Evolutionary conservation across 2,329 filamentous ascomycete genomes (phyloP), one percentile per base, ranked within the genome.

Genomic region (Claviceps citrina): DNA sequence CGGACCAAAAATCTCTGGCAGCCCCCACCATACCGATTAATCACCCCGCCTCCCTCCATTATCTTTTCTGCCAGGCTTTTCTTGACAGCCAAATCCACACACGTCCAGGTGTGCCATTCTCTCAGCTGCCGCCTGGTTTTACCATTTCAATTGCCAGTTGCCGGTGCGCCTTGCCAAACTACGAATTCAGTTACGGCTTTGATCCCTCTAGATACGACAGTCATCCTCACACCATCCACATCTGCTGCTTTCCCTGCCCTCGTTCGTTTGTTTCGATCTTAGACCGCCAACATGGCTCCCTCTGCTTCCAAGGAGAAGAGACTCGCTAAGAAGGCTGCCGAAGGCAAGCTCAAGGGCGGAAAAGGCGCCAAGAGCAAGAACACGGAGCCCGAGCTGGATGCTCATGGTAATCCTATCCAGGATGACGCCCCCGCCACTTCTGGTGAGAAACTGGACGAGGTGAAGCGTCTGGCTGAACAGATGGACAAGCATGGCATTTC

Each of bases 401-500:
- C 62, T 46, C 65, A 79, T 54, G 76, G 75, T 55, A 70, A 70
- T 46, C 62, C 62, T 42, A 51, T 69, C 53, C 63, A 66, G 44
- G 61, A 68, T 34, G 80, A 82, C 40, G 71, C 73, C 52, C 74
- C 80, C 47, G 81, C 80, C 44, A 84, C 78, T 50, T 70, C 76
- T 44, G 73, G 70, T 52, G 75, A 78, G 51, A 84, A 89, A 68
- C 65, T 80, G 61, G 78, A 81, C 50, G 81, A 81, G 58, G 79
- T 95, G 49, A 82, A 86, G 68, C 86, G 86, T 60, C 73, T 98
- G 50, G 79, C 83, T 33, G 72, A 87, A 40, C 93, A 98, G 68
- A 82, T 94, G 73, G 91, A 98, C 67, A 84, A 93, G 67, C 77
- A 93, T 60, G 91, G 91, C 56, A 73, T 98, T 49, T 96, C 91